Percentiles rank a stretch among this genome's conserved stretches.
Evolutionary conservation across 2,329 filamentous ascomycete genomes (phyloP).

Genomic region (Leptosphaerulina australis): DNA sequence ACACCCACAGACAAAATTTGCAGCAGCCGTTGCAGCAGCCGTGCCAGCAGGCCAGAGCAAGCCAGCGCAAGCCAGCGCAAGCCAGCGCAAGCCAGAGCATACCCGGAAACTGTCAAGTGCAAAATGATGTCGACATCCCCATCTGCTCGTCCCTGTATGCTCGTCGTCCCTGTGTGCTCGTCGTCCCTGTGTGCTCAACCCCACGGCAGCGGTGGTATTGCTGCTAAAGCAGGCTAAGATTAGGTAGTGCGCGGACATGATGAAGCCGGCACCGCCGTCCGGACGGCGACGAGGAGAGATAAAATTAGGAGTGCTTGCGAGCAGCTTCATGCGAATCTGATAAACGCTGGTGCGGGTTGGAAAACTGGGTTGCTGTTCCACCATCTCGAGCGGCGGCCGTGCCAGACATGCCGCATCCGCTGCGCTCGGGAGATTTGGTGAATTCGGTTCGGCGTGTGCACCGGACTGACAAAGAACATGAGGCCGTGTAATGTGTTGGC

Average conservation of each 20-base stretch:
- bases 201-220: slow-evolving; percentile 4
- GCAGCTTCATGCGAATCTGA: slow-evolving; percentile 5
- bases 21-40: neutral
- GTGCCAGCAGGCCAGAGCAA: too few relatives aligned
- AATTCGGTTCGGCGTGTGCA: slow-evolving; percentile 10
- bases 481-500: slow-evolving; percentile 17
- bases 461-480: slow-evolving; percentile 25
- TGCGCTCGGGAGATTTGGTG: slow-evolving; percentile 25
- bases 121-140: slow-evolving; percentile 7
- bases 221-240: slow-evolving; percentile 19
- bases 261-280: slow-evolving; percentile 14
- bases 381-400: slow-evolving; percentile 37
- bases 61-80: neutral
- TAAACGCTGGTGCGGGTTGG: slow-evolving; percentile 2
- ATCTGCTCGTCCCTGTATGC: neutral
- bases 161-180: too few relatives aligned
- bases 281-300: slow-evolving; percentile 15
- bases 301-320: slow-evolving; percentile 17
- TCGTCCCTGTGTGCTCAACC: too few relatives aligned
- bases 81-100: neutral
- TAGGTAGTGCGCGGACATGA: slow-evolving; percentile 10
- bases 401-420: slow-evolving; percentile 29
- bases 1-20: neutral
- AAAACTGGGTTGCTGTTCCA: slow-evolving; percentile 22
- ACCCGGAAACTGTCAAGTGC: slow-evolving; percentile 7